Percentiles rank a stretch among this genome's conserved stretches.
phyloP scores from a whole-genome alignment of 202 grass and related monocot species.

The Dendrocalamus latiflorus region DNA sequence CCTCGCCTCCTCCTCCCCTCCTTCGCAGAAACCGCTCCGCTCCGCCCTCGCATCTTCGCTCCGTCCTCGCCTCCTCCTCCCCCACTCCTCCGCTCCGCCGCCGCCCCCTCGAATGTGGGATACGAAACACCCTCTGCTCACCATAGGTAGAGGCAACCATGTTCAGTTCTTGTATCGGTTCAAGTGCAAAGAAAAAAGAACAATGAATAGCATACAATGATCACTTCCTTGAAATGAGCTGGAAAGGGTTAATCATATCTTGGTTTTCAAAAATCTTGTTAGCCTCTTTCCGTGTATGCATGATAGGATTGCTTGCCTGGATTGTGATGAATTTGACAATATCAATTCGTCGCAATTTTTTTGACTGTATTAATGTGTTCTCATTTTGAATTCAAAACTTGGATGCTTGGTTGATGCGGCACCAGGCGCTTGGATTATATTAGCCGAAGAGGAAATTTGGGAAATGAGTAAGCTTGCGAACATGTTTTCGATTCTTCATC shows the following conservation, averaged over 20 bases:
- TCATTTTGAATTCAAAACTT: neutral
- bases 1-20: too few relatives aligned
- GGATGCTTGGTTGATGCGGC: neutral
- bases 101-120: too few relatives aligned
- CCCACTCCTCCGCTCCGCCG: too few relatives aligned
- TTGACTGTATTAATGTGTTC: neutral
- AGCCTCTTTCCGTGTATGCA: neutral
- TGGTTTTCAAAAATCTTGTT: neutral
- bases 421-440: neutral
- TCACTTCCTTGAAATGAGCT: neutral
- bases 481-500: slow-evolving; percentile 52
- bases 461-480: slow-evolving; percentile 46
- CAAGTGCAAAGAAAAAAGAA: neutral
- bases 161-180: neutral
- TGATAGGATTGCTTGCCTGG: neutral
- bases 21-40: too few relatives aligned
- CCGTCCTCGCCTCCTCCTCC: too few relatives aligned
- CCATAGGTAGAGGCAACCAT: too few relatives aligned
- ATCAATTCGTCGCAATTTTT: neutral
- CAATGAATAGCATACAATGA: neutral
- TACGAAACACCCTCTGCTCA: too few relatives aligned
- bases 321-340: neutral
- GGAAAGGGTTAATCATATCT: neutral
- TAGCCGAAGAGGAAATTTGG: neutral
- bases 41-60: too few relatives aligned